Percentiles rank a stretch among this genome's conserved stretches.
Conservation (phyloP, 352 stramenopile species). For the Phytophthora idaei region DNA sequence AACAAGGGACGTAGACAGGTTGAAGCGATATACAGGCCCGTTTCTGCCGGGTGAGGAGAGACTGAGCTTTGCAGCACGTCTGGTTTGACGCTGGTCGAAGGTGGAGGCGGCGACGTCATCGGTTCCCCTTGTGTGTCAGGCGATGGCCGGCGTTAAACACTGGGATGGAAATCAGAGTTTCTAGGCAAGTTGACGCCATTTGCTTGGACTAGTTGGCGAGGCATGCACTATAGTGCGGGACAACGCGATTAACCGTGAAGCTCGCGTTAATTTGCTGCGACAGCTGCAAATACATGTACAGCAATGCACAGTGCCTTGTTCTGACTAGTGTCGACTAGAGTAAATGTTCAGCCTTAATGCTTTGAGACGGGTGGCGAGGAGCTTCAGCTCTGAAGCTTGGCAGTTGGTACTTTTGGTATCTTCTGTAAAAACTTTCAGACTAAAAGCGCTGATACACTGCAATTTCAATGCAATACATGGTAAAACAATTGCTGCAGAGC, state of each 20-base stretch:
- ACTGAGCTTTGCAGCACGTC: slow-evolving; percentile 16
- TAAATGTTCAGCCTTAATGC: slow-evolving; percentile 9
- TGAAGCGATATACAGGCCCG: slow-evolving; percentile 30
- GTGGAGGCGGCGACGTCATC: slow-evolving; percentile 5
- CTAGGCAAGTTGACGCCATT: slow-evolving; percentile 12
- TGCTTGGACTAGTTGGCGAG: background rate
- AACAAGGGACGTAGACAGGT: slow-evolving; percentile 22
- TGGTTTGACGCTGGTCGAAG: slow-evolving; percentile 17
- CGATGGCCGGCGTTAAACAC: slow-evolving; percentile 17
- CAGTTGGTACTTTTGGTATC: background rate
- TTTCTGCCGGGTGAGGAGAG: slow-evolving; percentile 20
- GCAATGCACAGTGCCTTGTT: background rate
- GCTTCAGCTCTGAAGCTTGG: slow-evolving; percentile 15
- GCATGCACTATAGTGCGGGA: slow-evolving; percentile 12
- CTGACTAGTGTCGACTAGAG: slow-evolving; percentile 16
- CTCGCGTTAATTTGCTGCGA: slow-evolving; percentile 7
- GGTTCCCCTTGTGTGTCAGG: slow-evolving; percentile 25
- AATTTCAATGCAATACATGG: background rate
- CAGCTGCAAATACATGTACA: background rate
- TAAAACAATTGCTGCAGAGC: slow-evolving; percentile 1
- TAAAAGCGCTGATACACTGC: background rate
- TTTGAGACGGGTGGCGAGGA: slow-evolving; percentile 9
- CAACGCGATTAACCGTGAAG: slow-evolving; percentile 21
- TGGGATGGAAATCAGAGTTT: slow-evolving; percentile 21
- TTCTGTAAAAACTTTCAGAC: background rate